A percentile compares a stretch with the other conserved stretches of the same genome.
These are phyloP conservation scores for Lindgomyces ingoldianus DNA, from an alignment of 495 filamentous ascomycete species.

Conservation along the genomic window DNA sequence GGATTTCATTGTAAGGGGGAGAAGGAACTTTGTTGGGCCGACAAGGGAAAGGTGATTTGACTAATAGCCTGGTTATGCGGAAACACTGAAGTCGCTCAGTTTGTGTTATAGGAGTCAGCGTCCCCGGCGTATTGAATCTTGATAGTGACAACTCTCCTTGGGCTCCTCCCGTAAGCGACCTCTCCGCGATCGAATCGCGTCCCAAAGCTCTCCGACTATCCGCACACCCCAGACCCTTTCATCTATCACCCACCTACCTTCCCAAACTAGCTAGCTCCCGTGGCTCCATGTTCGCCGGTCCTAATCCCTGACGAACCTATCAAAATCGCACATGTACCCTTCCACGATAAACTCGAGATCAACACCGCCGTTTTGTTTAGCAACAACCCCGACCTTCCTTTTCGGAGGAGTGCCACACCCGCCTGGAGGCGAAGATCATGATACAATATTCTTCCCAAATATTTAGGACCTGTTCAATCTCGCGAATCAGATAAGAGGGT, in stretches of 20 bases:
- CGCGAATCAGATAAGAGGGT: not conserved
- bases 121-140: too few relatives aligned
- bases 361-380: not conserved
- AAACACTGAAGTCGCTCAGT: too few relatives aligned
- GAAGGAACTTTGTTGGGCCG: too few relatives aligned
- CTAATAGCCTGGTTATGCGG: too few relatives aligned
- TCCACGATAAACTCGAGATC: not conserved
- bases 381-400: not conserved
- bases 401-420: not conserved
- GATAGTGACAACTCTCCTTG: too few relatives aligned
- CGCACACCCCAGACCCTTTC: not conserved
- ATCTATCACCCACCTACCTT: not conserved
- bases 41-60: too few relatives aligned
- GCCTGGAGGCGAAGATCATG: not conserved
- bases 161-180: too few relatives aligned
- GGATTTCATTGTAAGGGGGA: too few relatives aligned
- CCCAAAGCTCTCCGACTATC: too few relatives aligned
- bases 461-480: not conserved
- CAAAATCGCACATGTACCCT: not conserved
- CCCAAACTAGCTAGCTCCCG: constrained; percentile 1
- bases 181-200: too few relatives aligned
- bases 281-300: not conserved
- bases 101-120: too few relatives aligned
- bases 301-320: constrained; percentile 6
- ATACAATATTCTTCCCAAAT: not conserved